Evolutionary conservation across 192 early-diverging fungal genomes (phyloP).

Genomic region (Thoreauomyces humboldtii): DNA sequence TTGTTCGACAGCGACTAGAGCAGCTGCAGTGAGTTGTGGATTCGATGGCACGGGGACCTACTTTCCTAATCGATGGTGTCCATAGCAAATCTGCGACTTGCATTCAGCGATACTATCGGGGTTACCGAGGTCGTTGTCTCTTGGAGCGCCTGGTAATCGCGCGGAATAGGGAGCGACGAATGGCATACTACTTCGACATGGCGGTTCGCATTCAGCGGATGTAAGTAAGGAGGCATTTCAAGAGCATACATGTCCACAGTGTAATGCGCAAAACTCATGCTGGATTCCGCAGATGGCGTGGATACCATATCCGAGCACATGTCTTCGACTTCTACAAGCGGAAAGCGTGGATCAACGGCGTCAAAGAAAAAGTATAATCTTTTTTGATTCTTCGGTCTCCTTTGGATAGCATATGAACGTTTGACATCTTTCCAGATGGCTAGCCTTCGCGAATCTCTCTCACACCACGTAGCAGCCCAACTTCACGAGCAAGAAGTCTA

Average conservation of each 20-base stretch:
- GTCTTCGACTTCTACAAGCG: slow-evolving; percentile 43
- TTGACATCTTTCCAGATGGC: slow-evolving; percentile 30
- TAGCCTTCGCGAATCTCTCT: slow-evolving; percentile 27
- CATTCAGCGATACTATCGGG: slow-evolving; percentile 39
- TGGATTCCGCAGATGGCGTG: slow-evolving; percentile 38
- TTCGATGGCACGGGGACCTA: too few species aligned
- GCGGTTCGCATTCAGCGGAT: slow-evolving; percentile 44
- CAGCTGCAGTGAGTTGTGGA: not conserved
- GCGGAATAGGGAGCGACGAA: slow-evolving; percentile 17
- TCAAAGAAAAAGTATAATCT: slow-evolving; percentile 15
- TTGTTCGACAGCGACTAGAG: slow-evolving; percentile 1
- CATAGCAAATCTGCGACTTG: slow-evolving; percentile 14
- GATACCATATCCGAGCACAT: slow-evolving; percentile 38
- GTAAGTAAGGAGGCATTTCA: slow-evolving; percentile 27
- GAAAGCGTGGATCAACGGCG: slow-evolving; percentile 34
- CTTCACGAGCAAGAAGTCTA: not conserved
- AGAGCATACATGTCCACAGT: too few species aligned
- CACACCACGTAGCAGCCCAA: slow-evolving; percentile 16
- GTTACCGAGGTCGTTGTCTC: slow-evolving; percentile 25
- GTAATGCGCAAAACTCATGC: too few species aligned
- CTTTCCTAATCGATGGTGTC: not conserved
- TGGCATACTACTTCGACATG: slow-evolving; percentile 24
- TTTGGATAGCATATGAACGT: not conserved
- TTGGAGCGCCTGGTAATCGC: slow-evolving; percentile 18
- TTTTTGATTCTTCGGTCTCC: not conserved